phyloP scores from a whole-genome alignment of 768 basidiomycete genomes.

The Sistotremastrum suecicum region DNA sequence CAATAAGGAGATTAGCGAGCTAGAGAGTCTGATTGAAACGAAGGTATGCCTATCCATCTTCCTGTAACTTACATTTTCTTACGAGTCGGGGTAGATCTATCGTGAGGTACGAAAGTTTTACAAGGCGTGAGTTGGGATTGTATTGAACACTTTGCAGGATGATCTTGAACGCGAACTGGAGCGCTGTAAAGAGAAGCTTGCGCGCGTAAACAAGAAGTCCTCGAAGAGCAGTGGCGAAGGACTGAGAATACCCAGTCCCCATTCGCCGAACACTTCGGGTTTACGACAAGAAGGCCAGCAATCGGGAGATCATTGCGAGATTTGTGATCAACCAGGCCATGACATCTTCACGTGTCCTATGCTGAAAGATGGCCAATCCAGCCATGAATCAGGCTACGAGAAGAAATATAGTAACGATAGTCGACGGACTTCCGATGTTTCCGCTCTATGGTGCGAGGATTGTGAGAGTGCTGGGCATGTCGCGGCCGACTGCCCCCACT shows the following conservation, averaged over 20 bases:
- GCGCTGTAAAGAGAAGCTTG: slow-evolving; percentile 54
- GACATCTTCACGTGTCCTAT: slow-evolving; percentile 78
- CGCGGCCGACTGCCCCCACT: slow-evolving; percentile 70
- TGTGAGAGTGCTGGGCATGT: slow-evolving; percentile 72
- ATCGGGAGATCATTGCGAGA: slow-evolving; percentile 54
- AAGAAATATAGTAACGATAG: slow-evolving; percentile 5
- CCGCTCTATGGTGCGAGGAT: slow-evolving; percentile 59
- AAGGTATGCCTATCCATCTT: slow-evolving; percentile 43
- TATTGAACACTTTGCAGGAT: slow-evolving; percentile 31
- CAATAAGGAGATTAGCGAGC: slow-evolving; percentile 83
- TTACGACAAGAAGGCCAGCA: no score
- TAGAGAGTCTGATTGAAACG: slow-evolving; percentile 86
- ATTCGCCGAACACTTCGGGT: no score
- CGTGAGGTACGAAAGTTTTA: slow-evolving; percentile 40
- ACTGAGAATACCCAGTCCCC: no score
- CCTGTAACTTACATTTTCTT: not conserved
- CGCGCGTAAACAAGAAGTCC: slow-evolving; percentile 43
- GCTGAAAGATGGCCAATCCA: slow-evolving; percentile 39
- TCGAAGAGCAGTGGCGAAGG: slow-evolving; percentile 33
- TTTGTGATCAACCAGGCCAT: slow-evolving; percentile 75
- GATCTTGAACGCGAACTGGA: slow-evolving; percentile 81
- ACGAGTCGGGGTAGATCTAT: slow-evolving; percentile 45
- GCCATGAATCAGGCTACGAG: slow-evolving; percentile 12
- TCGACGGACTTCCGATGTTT: slow-evolving; percentile 8
- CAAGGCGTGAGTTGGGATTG: slow-evolving; percentile 1